Conservation (phyloP, 2,329 filamentous ascomycete genomes). For the Diaporthe sp. region DNA sequence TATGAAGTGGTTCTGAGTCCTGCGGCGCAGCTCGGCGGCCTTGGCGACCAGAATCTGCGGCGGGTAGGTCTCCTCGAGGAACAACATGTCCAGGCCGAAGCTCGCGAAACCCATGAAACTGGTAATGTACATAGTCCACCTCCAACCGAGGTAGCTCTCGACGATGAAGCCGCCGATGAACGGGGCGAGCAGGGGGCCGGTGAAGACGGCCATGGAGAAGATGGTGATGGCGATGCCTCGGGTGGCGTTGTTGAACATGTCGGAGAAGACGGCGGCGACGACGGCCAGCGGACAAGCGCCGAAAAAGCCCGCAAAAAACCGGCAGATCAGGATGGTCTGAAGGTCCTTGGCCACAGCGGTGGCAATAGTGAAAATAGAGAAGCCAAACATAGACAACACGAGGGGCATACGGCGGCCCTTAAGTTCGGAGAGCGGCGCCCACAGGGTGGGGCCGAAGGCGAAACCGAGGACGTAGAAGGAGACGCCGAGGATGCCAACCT, state of each 20-base stretch:
- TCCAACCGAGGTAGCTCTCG: conserved; percentile 75
- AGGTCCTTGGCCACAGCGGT: conserved; percentile 76
- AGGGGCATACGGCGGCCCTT: conserved; percentile 76
- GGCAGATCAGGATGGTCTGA: conserved; percentile 77
- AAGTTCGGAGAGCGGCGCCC: conserved; percentile 81
- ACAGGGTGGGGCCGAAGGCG: conserved; percentile 78
- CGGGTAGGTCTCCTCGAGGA: conserved; percentile 79
- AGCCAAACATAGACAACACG: conserved; percentile 74
- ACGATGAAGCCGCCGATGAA: conserved; percentile 79
- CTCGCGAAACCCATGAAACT: conserved; percentile 74
- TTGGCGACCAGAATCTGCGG: conserved; percentile 74
- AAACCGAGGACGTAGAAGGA: conserved; percentile 80
- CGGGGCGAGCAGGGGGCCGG: conserved; percentile 76
- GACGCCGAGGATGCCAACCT: conserved; percentile 75
- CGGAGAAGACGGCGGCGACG: conserved; percentile 78
- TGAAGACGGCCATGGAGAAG: conserved; percentile 74
- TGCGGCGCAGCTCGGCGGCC: conserved; percentile 71
- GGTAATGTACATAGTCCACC: conserved; percentile 78
- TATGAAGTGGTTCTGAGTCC: conserved; percentile 78
- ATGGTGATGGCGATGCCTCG: conserved; percentile 71
- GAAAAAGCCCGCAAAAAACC: conserved; percentile 82
- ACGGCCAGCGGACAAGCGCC: conserved; percentile 78
- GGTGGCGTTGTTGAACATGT: conserved; percentile 77
- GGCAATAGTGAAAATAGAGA: conserved; percentile 77
- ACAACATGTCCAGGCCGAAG: conserved; percentile 71